Conservation (phyloP, 2,329 filamentous ascomycete genomes). For the Daldinia sp. region DNA sequence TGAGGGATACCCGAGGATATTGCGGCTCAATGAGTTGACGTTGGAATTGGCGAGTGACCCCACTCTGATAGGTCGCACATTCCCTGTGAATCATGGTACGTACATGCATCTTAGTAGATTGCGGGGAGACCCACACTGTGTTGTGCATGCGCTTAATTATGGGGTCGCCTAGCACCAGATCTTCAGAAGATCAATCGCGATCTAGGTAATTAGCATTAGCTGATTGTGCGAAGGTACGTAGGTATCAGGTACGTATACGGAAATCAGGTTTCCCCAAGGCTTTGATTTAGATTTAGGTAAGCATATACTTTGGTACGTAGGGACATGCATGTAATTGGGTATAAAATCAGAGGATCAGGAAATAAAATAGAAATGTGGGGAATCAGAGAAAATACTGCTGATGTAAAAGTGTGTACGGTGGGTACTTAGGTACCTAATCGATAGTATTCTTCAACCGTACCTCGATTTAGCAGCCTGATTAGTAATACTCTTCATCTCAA, state of each 20-base stretch:
- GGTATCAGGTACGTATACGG: not conserved
- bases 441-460: not conserved
- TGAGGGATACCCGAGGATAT: slow-evolving; percentile 3
- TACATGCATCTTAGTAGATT: not conserved
- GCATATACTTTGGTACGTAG: not conserved
- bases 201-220: no score
- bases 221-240: not conserved
- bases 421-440: not conserved
- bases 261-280: not conserved
- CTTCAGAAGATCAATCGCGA: not conserved
- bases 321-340: not conserved
- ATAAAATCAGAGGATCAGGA: not conserved
- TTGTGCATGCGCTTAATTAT: not conserved
- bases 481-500: not conserved
- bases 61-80: not conserved
- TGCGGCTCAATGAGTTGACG: slow-evolving; percentile 34
- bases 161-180: not conserved
- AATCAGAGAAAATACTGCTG: not conserved
- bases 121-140: not conserved
- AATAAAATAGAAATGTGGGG: not conserved
- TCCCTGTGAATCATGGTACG: not conserved
- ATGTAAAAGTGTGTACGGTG: not conserved
- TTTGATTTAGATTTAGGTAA: not conserved
- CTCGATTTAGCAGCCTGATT: not conserved
- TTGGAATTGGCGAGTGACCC: slow-evolving; percentile 25